These are phyloP conservation scores for Croton laevigatus DNA, from an alignment of 441 rosid genomes.

Conservation along the genomic window DNA sequence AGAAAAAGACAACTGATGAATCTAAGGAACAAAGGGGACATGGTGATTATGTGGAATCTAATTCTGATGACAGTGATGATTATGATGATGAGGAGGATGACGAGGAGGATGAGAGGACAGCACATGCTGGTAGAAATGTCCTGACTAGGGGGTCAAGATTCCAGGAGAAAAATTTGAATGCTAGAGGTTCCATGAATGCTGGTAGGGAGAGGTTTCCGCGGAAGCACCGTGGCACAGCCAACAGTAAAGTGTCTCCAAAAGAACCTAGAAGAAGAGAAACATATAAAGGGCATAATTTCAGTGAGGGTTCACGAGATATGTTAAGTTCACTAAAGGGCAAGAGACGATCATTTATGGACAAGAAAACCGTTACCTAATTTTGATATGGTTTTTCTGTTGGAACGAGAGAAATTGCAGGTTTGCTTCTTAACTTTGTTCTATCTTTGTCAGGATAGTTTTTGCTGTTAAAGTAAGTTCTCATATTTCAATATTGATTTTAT, in stretches of 20 bases:
- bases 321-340: slow-evolving; percentile 18
- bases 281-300: not conserved
- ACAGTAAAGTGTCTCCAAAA: slow-evolving; percentile 4
- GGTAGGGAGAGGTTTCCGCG: slow-evolving; percentile 23
- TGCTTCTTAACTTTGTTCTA: slow-evolving; percentile 10
- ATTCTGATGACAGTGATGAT: slow-evolving; percentile 40
- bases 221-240: slow-evolving; percentile 16
- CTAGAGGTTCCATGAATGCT: slow-evolving; percentile 19
- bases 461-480: not conserved
- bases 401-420: slow-evolving; percentile 15
- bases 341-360: slow-evolving; percentile 12
- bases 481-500: not conserved
- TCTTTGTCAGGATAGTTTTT: not conserved
- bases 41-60: slow-evolving; percentile 28
- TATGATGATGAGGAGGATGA: slow-evolving; percentile 33
- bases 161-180: slow-evolving; percentile 20
- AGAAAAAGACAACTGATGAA: slow-evolving; percentile 27
- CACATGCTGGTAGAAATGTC: slow-evolving; percentile 31
- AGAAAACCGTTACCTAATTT: slow-evolving; percentile 17
- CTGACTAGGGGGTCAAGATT: slow-evolving; percentile 24
- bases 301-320: slow-evolving; percentile 13
- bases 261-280: not conserved
- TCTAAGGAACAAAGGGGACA: slow-evolving; percentile 32
- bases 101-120: slow-evolving; percentile 5
- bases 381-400: not conserved